Evolutionary conservation across 345 rosid genomes (phyloP).

Genomic region (Citropsis articulata): DNA sequence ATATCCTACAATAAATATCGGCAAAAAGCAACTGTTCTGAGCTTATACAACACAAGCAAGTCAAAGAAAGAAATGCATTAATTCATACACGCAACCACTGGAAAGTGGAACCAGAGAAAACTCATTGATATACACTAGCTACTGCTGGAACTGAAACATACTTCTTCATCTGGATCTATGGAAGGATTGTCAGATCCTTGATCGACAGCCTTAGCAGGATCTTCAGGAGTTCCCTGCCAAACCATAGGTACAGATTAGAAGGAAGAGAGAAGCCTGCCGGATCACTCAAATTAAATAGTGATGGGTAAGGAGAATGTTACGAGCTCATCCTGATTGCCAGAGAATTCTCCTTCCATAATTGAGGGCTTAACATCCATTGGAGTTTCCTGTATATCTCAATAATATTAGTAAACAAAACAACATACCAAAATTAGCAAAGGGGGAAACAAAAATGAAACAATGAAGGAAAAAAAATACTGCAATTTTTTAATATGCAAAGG

Average conservation of each 20-base stretch:
- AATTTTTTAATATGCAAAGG: background rate
- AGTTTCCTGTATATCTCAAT: slow-evolving; percentile 42
- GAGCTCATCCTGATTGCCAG: slow-evolving; percentile 38
- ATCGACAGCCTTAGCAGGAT: slow-evolving; percentile 29
- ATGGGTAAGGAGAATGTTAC: slow-evolving; percentile 29
- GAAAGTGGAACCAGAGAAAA: background rate
- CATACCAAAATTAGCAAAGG: background rate
- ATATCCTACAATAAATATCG: background rate
- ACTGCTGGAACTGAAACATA: slow-evolving; percentile 22
- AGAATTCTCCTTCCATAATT: slow-evolving; percentile 40
- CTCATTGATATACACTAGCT: slow-evolving; percentile 5
- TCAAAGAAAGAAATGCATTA: background rate
- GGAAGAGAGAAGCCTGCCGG: background rate
- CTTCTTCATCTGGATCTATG: slow-evolving; percentile 42
- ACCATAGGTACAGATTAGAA: slow-evolving; percentile 21
- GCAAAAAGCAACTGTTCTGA: background rate
- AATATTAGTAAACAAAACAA: slow-evolving; percentile 5
- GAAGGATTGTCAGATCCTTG: slow-evolving; percentile 31
- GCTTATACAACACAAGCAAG: background rate
- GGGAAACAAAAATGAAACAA: background rate
- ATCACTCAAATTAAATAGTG: slow-evolving; percentile 1
- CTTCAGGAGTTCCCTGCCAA: slow-evolving; percentile 46
- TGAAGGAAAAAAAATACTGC: background rate
- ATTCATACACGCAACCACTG: background rate
- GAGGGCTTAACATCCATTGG: slow-evolving; percentile 50